A percentile compares a stretch with the other conserved stretches of the same genome.
Conservation (phyloP, 2,329 filamentous ascomycete genomes). For the Pyricularia sp. region DNA sequence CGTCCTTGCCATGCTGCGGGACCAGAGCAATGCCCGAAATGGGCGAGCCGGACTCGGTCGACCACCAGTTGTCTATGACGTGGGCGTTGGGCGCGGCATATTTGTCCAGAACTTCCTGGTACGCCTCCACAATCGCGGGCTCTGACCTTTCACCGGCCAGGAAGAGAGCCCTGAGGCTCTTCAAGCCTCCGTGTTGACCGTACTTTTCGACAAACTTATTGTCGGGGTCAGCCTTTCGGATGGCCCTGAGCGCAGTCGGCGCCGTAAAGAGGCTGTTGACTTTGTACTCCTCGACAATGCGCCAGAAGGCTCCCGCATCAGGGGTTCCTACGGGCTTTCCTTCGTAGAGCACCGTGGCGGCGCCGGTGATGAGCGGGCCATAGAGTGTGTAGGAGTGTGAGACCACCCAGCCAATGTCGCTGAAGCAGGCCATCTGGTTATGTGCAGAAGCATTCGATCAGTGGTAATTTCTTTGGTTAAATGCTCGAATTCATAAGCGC, state of each 20-base stretch:
- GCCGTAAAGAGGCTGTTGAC: slow-evolving; percentile 82
- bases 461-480: background rate
- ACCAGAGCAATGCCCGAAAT: slow-evolving; percentile 46
- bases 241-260: slow-evolving; percentile 77
- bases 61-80: slow-evolving; percentile 54
- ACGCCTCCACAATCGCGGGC: slow-evolving; percentile 66
- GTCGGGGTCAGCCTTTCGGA: slow-evolving; percentile 75
- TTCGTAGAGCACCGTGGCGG: slow-evolving; percentile 81
- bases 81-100: slow-evolving; percentile 55
- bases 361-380: slow-evolving; percentile 74
- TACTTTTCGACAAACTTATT: slow-evolving; percentile 54
- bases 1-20: slow-evolving; percentile 49
- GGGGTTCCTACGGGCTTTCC: slow-evolving; percentile 91
- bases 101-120: slow-evolving; percentile 60
- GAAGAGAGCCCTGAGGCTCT: slow-evolving; percentile 64
- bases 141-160: slow-evolving; percentile 86
- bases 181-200: slow-evolving; percentile 62
- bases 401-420: slow-evolving; percentile 87
- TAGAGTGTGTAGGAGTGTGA: slow-evolving; percentile 77
- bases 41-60: slow-evolving; percentile 48
- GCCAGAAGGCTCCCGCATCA: slow-evolving; percentile 81
- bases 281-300: slow-evolving; percentile 74
- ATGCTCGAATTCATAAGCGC: background rate
- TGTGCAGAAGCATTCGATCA: background rate
- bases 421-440: slow-evolving; percentile 25